Base-by-base conservation (phyloP, 495 filamentous ascomycete genomes). In the Chaetomium tenue region DNA sequence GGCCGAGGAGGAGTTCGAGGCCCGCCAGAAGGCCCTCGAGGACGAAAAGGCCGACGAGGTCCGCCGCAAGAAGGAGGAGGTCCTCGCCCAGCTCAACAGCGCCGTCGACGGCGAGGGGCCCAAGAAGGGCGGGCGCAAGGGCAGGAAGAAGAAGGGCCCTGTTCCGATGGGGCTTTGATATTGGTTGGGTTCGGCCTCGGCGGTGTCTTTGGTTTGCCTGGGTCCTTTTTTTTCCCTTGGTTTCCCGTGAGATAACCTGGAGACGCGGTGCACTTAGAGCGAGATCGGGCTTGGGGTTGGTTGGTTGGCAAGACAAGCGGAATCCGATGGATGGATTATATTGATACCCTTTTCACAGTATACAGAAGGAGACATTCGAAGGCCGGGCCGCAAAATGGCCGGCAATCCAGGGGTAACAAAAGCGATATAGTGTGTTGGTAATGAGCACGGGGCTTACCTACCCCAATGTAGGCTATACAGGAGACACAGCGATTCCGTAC, bases 1-100 rank as follows among this genome's bases (percentile, higher is more conserved):
- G 53, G 82, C 88, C 30, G 85, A 88, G 63, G 84, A 86, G 40
- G 85, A 89, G 68, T 86, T 89, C 61, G 84, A 86, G 58, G 88
- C 78, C 30, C 78, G 87, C 63, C 75, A 82, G 54, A 71, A 77
- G 48, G 75, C 76, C 16, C 66, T 80, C 22, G 73, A 70, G 48
- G 80, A 78, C 33, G 77, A 80, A 48, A 73, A 69, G 48, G 78
- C 71, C 1, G 81, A 79, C 51, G 73, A 77, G 74, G 82, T 66
- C 73, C 81, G 73, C 56, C 80, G 77, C 75, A 82, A 68, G 80
- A 84, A 70, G 76, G 81, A 86, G 64, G 79, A 83, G 42, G 68
- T 83, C 47, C 70, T 83, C 59, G 82, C 76, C 40, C 81, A 81
- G 25, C 71, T 72, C 39, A 78, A 78, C 25, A 74, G 76, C 25